phyloP scores from a whole-genome alignment of 1,284 basidiomycete species.

The Trametes versicolor region DNA sequence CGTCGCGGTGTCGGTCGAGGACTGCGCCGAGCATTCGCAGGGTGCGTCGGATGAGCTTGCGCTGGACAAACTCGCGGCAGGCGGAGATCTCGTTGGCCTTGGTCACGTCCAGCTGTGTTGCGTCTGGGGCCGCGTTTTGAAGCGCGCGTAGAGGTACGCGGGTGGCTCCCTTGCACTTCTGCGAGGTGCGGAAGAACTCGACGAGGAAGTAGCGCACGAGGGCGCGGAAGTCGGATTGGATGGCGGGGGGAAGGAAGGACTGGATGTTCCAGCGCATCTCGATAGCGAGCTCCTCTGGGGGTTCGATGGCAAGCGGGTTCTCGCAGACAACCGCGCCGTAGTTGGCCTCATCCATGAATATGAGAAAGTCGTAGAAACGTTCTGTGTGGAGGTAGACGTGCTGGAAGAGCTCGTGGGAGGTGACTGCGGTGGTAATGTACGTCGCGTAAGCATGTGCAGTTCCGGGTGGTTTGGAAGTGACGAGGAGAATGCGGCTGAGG shows the following conservation, averaged over 20 bases:
- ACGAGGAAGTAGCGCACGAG: constrained; percentile 88
- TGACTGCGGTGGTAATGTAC: constrained; percentile 94
- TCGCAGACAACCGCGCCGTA: constrained; percentile 91
- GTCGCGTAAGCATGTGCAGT: constrained; percentile 96
- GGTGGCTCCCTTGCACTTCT: constrained; percentile 63
- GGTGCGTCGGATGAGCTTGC: constrained; percentile 85
- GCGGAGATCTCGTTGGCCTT: constrained; percentile 78
- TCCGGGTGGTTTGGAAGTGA: constrained; percentile 96
- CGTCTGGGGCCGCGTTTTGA: constrained; percentile 71
- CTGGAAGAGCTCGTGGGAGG: constrained; percentile 95
- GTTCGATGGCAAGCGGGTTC: constrained; percentile 73
- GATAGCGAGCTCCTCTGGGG: constrained; percentile 73
- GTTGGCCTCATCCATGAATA: constrained; percentile 98
- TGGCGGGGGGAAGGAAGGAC: constrained; percentile 86
- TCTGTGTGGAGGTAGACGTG: constrained; percentile 91
- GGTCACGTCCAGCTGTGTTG: constrained; percentile 70
- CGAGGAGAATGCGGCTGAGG: constrained; percentile 89
- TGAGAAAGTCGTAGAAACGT: constrained; percentile 93
- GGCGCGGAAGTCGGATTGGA: constrained; percentile 84
- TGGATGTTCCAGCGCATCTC: constrained; percentile 98
- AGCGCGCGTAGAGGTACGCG: constrained; percentile 82
- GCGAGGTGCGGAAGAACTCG: constrained; percentile 85
- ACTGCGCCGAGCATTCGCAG: constrained; percentile 78
- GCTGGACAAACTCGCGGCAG: constrained; percentile 80
- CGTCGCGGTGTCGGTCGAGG: constrained; percentile 71